These are phyloP conservation scores for Urostyla sp. DNA, from an alignment of 73 alveolate species.

Conservation along the genomic window DNA sequence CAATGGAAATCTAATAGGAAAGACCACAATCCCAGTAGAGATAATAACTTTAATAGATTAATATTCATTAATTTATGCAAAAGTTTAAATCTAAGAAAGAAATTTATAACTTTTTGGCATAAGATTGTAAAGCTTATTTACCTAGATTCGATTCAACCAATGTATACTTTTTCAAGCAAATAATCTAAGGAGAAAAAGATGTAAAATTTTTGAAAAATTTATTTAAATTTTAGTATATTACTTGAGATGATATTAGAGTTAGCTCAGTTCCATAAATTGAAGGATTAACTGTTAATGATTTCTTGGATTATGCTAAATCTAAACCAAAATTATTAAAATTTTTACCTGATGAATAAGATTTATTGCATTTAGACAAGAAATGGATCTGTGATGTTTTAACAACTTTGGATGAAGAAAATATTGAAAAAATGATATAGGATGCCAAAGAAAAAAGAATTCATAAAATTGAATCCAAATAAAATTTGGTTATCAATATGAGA, in stretches of 20 bases:
- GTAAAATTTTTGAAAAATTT: too few relatives aligned
- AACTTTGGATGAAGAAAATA: too few relatives aligned
- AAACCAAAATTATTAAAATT: background rate
- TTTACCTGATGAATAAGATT: slow-evolving; percentile 51
- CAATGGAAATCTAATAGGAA: too few relatives aligned
- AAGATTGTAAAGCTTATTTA: slow-evolving; percentile 1
- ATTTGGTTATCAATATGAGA: too few relatives aligned
- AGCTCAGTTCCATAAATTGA: slow-evolving; percentile 45
- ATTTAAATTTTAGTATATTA: slow-evolving; percentile 18
- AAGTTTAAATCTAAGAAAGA: background rate
- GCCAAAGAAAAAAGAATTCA: too few relatives aligned
- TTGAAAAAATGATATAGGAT: too few relatives aligned
- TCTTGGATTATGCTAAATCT: background rate
- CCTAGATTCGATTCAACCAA: background rate
- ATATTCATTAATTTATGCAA: background rate
- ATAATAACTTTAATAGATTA: background rate
- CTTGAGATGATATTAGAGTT: background rate
- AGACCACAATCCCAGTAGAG: too few relatives aligned
- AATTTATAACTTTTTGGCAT: background rate
- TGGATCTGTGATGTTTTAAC: slow-evolving; percentile 35
- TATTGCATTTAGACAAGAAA: slow-evolving; percentile 24
- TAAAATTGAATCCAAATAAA: too few relatives aligned
- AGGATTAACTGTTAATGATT: slow-evolving; percentile 41
- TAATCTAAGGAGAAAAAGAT: background rate
- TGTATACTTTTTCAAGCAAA: background rate